These are phyloP conservation scores for Yamadazyma sp. DNA, from an alignment of 1,139 yeast species.

Conservation along the genomic window DNA sequence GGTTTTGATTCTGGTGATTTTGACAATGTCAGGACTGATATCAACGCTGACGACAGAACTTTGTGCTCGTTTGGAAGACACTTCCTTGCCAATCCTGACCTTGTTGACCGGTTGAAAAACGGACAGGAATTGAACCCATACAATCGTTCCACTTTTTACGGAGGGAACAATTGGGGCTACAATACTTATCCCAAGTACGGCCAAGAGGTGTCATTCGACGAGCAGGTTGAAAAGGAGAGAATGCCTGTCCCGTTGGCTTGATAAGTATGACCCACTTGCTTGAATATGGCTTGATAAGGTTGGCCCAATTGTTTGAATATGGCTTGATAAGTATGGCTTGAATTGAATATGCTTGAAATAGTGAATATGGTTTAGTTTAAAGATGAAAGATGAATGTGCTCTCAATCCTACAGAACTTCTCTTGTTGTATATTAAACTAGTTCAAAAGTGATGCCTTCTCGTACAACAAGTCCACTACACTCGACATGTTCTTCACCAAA, in stretches of 20 bases:
- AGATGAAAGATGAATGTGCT: no score
- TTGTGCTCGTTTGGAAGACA: slow-evolving; percentile 48
- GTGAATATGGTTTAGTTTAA: no score
- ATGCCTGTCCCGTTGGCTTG: slow-evolving; percentile 7
- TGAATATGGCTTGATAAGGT: no score
- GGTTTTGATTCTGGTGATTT: slow-evolving; percentile 19
- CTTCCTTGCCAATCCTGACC: slow-evolving; percentile 55
- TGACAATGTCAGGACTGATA: slow-evolving; percentile 19
- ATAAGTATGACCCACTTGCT: no score
- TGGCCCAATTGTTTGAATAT: no score
- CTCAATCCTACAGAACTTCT: no score
- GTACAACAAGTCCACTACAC: slow-evolving; percentile 85
- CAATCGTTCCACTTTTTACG: slow-evolving; percentile 19
- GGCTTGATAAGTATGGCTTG: no score
- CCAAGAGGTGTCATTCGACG: slow-evolving; percentile 7
- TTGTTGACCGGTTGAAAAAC: slow-evolving; percentile 32
- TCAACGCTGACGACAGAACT: slow-evolving; percentile 36
- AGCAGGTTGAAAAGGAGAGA: slow-evolving; percentile 8
- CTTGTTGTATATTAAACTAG: slow-evolving; percentile 22
- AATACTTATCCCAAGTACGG: slow-evolving; percentile 16
- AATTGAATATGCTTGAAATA: no score
- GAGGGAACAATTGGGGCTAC: slow-evolving; percentile 19
- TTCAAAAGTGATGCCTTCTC: slow-evolving; percentile 88
- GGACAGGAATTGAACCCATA: slow-evolving; percentile 13
- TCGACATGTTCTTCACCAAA: slow-evolving; percentile 81